Percentiles rank a stretch among this genome's conserved stretches.
Conservation (phyloP, 2,329 filamentous ascomycete genomes). For the Ophidiomyces ophidiicola region DNA sequence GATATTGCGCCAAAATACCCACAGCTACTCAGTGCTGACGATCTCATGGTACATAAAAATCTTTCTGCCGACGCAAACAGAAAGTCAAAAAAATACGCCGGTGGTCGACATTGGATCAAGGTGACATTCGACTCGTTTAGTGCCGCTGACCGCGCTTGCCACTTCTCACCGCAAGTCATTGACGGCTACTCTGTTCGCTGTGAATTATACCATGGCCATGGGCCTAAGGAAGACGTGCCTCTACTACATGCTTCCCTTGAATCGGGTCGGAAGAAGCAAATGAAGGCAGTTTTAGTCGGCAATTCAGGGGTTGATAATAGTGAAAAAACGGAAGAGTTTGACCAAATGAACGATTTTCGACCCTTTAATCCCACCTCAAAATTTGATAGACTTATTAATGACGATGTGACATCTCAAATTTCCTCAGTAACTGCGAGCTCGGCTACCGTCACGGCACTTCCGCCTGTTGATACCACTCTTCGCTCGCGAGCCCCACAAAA, state of each 20-base stretch:
- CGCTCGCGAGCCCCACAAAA: slow-evolving; percentile 27
- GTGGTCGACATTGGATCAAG: slow-evolving; percentile 86
- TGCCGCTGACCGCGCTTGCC: slow-evolving; percentile 57
- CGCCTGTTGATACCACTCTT: slow-evolving; percentile 15
- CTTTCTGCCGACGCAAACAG: slow-evolving; percentile 61
- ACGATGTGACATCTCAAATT: slow-evolving; percentile 24
- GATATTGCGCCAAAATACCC: slow-evolving; percentile 56
- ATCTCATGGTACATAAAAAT: slow-evolving; percentile 54
- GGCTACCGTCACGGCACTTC: slow-evolving; percentile 27
- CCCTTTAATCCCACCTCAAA: slow-evolving; percentile 30
- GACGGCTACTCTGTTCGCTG: slow-evolving; percentile 59
- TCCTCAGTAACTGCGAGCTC: slow-evolving; percentile 34
- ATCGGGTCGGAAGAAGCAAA: slow-evolving; percentile 17
- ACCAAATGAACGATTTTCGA: slow-evolving; percentile 29
- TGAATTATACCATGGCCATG: slow-evolving; percentile 54
- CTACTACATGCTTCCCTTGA: slow-evolving; percentile 40
- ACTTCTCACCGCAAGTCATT: slow-evolving; percentile 58
- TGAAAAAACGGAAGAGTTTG: slow-evolving; percentile 23
- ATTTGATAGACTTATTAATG: slow-evolving; percentile 11
- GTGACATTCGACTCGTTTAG: slow-evolving; percentile 65
- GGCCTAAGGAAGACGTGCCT: slow-evolving; percentile 52
- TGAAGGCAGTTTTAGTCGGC: slow-evolving; percentile 25
- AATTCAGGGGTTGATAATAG: slow-evolving; percentile 28
- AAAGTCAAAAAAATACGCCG: slow-evolving; percentile 68
- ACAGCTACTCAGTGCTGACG: slow-evolving; percentile 60